Conservation (phyloP, 2,329 filamentous ascomycete species). For the Xylaria sp. region DNA sequence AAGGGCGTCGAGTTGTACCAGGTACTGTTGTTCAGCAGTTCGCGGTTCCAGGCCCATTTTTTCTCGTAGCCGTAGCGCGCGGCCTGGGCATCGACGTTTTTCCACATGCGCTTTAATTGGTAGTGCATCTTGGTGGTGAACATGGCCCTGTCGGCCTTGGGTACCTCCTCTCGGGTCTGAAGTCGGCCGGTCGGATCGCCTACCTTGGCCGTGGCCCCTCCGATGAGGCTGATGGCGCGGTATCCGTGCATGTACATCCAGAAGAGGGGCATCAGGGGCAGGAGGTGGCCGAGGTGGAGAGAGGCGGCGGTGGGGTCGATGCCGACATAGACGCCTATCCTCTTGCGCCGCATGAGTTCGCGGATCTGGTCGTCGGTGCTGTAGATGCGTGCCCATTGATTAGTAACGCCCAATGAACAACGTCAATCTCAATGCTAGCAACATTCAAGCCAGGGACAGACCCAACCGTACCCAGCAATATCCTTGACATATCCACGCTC, state of each 20-base stretch:
- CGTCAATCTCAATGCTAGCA: neutral
- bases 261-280: constrained; percentile 85
- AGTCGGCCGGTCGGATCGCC: constrained; percentile 82
- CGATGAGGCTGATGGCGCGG: constrained; percentile 73
- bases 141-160: constrained; percentile 63
- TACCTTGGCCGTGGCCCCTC: constrained; percentile 79
- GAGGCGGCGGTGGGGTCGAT: constrained; percentile 85
- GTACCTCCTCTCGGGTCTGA: constrained; percentile 66
- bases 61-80: constrained; percentile 71
- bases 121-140: constrained; percentile 76
- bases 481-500: constrained; percentile 80
- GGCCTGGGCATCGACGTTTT: constrained; percentile 75
- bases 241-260: constrained; percentile 85
- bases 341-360: constrained; percentile 70
- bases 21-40: constrained; percentile 80
- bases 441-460: neutral
- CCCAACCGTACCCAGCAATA: constrained; percentile 71
- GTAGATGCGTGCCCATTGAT: neutral
- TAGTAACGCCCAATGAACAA: constrained; percentile 2
- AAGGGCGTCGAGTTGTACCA: constrained; percentile 83
- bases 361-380: constrained; percentile 61
- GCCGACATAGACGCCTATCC: constrained; percentile 81
- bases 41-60: constrained; percentile 73
- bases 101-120: constrained; percentile 78
- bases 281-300: constrained; percentile 81